phyloP scores from a whole-genome alignment of 192 early-diverging fungal species.

The Coemansia sp. region DNA sequence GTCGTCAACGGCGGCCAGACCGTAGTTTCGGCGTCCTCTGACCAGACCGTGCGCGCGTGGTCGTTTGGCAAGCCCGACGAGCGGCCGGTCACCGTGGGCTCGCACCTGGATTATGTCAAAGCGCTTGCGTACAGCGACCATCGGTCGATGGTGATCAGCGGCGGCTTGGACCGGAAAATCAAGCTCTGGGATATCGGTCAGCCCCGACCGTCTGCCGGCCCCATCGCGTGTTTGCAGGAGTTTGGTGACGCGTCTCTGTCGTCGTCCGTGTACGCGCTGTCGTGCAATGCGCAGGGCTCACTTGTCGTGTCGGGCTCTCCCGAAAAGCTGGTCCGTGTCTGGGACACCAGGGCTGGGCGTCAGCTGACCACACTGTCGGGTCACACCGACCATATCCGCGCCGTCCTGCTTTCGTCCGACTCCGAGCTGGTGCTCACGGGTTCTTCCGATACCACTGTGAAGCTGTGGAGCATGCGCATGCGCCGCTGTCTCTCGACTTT shows the following conservation, averaged over 20 bases:
- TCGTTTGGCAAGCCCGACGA: constrained; percentile 42
- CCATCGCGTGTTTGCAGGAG: constrained; percentile 49
- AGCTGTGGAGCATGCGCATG: constrained; percentile 92
- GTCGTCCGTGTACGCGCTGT: constrained; percentile 86
- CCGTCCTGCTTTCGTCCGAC: constrained; percentile 82
- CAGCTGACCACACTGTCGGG: constrained; percentile 80
- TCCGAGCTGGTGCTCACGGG: constrained; percentile 86
- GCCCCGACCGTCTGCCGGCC: constrained; percentile 51
- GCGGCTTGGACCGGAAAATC: constrained; percentile 87
- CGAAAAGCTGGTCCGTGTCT: constrained; percentile 88
- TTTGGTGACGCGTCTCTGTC: constrained; percentile 38
- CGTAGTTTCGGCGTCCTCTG: constrained; percentile 89
- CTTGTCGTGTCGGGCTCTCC: constrained; percentile 89
- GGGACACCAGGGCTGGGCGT: constrained; percentile 81
- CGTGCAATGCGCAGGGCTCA: constrained; percentile 74
- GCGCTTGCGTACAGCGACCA: constrained; percentile 76
- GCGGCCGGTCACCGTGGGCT: constrained; percentile 63
- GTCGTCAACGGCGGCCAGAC: constrained; percentile 27
- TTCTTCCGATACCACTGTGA: constrained; percentile 94
- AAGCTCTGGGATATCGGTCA: constrained; percentile 86
- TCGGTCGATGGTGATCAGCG: constrained; percentile 81
- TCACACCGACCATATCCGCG: constrained; percentile 95
- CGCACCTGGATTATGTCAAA: constrained; percentile 92
- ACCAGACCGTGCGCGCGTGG: constrained; percentile 80
- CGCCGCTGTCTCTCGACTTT: constrained; percentile 89